Evolutionary conservation across 2,329 filamentous ascomycete genomes (phyloP).

Genomic region (Ophiosphaerella korrae): DNA sequence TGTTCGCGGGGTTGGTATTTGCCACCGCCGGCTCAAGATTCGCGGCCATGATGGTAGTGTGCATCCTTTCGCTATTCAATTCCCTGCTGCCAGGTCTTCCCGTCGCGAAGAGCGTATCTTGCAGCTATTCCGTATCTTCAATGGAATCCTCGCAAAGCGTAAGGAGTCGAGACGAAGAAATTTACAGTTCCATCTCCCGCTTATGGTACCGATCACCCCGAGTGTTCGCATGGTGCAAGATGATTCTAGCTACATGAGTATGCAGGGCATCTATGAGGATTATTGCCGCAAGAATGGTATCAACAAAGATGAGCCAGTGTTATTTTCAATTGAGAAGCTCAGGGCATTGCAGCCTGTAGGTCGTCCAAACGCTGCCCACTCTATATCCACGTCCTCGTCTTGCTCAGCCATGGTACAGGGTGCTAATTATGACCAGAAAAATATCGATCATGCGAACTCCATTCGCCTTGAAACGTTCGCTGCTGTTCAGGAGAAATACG

Average conservation of each 20-base stretch:
- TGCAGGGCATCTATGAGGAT: conserved; percentile 96
- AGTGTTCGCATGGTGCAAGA: conserved; percentile 96
- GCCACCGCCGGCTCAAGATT: conserved; percentile 91
- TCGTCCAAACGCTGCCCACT: neutral
- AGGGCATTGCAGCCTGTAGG: conserved; percentile 63
- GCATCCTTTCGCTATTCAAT: conserved; percentile 96
- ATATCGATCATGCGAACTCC: conserved; percentile 70
- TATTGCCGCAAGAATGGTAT: conserved; percentile 86
- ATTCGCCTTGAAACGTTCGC: conserved; percentile 90
- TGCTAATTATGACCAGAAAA: conserved; percentile 57
- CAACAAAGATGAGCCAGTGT: conserved; percentile 91
- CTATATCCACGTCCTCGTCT: neutral
- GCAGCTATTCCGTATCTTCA: conserved; percentile 97
- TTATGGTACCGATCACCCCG: conserved; percentile 94
- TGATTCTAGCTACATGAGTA: conserved; percentile 88
- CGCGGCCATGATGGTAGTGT: conserved; percentile 95
- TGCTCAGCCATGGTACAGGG: neutral
- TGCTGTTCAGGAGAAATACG: conserved; percentile 92
- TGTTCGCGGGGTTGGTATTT: conserved; percentile 86
- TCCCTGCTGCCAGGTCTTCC: conserved; percentile 90
- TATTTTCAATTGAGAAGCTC: conserved; percentile 95
- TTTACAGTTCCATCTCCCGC: conserved; percentile 90
- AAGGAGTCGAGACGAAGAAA: conserved; percentile 95
- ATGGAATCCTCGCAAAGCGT: conserved; percentile 85
- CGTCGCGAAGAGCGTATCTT: conserved; percentile 92